Evolutionary conservation across 176 grass and related monocot genomes (phyloP).

Genomic region (Phragmites australis): DNA sequence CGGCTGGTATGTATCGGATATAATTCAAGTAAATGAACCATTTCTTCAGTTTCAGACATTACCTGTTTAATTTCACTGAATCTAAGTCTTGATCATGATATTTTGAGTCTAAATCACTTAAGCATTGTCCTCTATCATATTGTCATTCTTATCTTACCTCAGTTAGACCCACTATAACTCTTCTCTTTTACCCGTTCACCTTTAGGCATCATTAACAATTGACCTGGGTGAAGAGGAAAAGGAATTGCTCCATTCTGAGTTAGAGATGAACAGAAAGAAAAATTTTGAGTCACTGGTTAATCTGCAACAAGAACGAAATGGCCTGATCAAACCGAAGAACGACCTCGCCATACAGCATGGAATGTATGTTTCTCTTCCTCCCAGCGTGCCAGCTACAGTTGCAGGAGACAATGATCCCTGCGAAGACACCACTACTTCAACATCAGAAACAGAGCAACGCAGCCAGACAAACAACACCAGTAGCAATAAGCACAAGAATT

Average conservation of each 20-base stretch:
- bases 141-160: not conserved
- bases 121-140: not conserved
- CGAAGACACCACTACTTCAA: constrained; percentile 27
- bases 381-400: constrained; percentile 6
- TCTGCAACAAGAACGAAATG: constrained; percentile 78
- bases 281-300: constrained; percentile 56
- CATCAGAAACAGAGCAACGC: constrained; percentile 28
- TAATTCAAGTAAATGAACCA: constrained; percentile 5
- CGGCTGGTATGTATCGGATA: constrained; percentile 56
- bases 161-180: not conserved
- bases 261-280: constrained; percentile 62
- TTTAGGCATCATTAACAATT: constrained; percentile 43
- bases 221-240: constrained; percentile 55
- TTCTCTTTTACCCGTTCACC: constrained; percentile 12
- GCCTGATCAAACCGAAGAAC: constrained; percentile 81
- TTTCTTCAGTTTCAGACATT: constrained; percentile 2
- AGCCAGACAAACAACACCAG: constrained; percentile 29
- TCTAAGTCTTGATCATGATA: constrained; percentile 4
- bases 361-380: constrained; percentile 67
- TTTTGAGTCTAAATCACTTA: not conserved
- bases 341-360: constrained; percentile 78
- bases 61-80: not conserved
- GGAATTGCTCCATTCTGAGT: constrained; percentile 59
- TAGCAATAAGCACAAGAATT: constrained; percentile 50
- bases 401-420: constrained; percentile 31